Evolutionary conservation across 345 rosid genomes (phyloP), one percentile per base, ranked within the genome.

Genomic region (Citrus trifoliata): DNA sequence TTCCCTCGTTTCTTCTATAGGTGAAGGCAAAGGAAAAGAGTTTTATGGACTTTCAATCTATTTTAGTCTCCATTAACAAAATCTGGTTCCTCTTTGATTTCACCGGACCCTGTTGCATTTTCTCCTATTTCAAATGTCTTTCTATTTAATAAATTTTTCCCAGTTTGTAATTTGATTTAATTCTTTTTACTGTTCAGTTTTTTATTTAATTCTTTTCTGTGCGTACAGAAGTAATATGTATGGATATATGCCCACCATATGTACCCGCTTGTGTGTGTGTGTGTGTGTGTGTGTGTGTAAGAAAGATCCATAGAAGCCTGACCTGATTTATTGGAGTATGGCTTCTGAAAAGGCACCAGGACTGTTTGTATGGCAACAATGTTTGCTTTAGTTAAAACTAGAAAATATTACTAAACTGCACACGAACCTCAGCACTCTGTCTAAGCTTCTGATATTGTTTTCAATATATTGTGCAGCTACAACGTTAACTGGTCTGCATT

Each of bases 401-500:
- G 9, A 53, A 48, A 21, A 51, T 67, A 21, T 40, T 60, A 22
- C 60, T 67, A 74, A 61, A 56, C 25, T 75, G 73, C 68, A 61
- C 53, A n/a, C 12, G 4, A 76, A 38, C 13, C 40, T 28, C 14
- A 66, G 53, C 27, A 46, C 51, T 71, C 25, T 60, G 55, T 22
- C 3, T 10, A 10, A 4, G 4, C 58, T 73, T 73, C 83, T 89
- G 64, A 82, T 72, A 63, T 81, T 76, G 35, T 82, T 37, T 80
- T 25, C 70, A 22, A 21, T 79, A 12, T 80, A 69, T 75, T 70
- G 25, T 83, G 93, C 98, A 97, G 99, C 99, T 78, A 93, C 99
- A 6, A 97, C 99, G 24, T 88, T 97, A 82, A 97, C 98, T 21
- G 99, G 99, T 68, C 84, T 97, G 85, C 99, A 97, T 88, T 97